Evolutionary conservation across 2,329 filamentous ascomycete genomes (phyloP).

Genomic region (Sclerotinia borealis): DNA sequence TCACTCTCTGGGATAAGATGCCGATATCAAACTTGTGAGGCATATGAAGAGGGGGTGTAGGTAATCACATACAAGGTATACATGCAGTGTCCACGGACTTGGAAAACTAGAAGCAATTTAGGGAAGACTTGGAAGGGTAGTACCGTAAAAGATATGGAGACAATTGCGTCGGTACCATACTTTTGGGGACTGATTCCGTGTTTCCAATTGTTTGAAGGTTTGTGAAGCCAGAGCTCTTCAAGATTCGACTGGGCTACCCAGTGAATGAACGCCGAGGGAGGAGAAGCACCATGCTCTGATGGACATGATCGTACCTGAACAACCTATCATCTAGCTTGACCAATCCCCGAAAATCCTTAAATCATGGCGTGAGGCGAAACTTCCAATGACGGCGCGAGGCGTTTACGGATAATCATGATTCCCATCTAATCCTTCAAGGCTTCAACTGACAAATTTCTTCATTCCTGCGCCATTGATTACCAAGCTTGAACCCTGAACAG

Average conservation of each 20-base stretch:
- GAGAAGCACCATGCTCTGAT: neutral
- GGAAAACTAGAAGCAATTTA: neutral
- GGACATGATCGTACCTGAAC: neutral
- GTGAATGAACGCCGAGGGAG: neutral
- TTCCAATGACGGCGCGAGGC: neutral
- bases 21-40: conserved; percentile 12
- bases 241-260: neutral
- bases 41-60: neutral
- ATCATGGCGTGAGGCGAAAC: neutral
- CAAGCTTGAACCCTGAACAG: neutral
- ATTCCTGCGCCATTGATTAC: neutral
- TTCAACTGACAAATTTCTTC: neutral
- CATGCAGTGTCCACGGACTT: neutral
- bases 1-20: conserved; percentile 12
- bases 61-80: neutral
- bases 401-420: neutral
- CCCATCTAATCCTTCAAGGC: neutral
- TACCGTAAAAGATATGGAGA: neutral
- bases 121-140: neutral
- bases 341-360: conserved; percentile 3
- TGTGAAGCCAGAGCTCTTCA: neutral
- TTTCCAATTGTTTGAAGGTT: neutral
- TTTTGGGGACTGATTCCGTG: neutral
- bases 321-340: neutral
- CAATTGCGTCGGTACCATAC: neutral